A percentile compares a stretch with the other conserved stretches of the same genome.
These are phyloP conservation scores for Solanum rostratum DNA, from an alignment of 257 asterid species.

Conservation along the genomic window DNA sequence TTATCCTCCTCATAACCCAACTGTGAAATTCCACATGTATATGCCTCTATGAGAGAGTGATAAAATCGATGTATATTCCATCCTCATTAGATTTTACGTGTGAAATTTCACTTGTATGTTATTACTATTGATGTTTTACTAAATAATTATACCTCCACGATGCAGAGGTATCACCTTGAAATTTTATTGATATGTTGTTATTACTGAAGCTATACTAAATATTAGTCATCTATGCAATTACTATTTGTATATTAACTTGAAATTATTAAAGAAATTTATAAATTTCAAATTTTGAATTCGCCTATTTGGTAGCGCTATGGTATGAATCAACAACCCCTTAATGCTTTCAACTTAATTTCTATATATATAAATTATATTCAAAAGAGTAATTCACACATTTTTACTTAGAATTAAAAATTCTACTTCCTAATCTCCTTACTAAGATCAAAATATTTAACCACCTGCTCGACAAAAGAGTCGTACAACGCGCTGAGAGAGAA, in stretches of 20 bases:
- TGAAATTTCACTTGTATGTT: too few species aligned
- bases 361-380: too few species aligned
- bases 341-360: too few species aligned
- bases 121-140: neutral
- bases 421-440: neutral
- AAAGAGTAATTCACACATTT: neutral
- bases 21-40: neutral
- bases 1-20: rapidly evolving
- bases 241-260: neutral
- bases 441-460: neutral
- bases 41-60: too few species aligned
- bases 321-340: neutral
- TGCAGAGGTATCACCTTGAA: too few species aligned
- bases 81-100: too few species aligned
- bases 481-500: conserved; percentile 6
- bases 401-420: neutral
- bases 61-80: too few species aligned
- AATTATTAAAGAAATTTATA: rapidly evolving
- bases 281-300: neutral
- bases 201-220: too few species aligned
- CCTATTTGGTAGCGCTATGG: too few species aligned
- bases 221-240: neutral
- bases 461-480: neutral
- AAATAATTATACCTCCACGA: neutral
- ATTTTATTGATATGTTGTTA: too few species aligned